These are phyloP conservation scores for Rhodotorula mucilaginosa DNA, from an alignment of 1,284 basidiomycete genomes.

Conservation along the genomic window DNA sequence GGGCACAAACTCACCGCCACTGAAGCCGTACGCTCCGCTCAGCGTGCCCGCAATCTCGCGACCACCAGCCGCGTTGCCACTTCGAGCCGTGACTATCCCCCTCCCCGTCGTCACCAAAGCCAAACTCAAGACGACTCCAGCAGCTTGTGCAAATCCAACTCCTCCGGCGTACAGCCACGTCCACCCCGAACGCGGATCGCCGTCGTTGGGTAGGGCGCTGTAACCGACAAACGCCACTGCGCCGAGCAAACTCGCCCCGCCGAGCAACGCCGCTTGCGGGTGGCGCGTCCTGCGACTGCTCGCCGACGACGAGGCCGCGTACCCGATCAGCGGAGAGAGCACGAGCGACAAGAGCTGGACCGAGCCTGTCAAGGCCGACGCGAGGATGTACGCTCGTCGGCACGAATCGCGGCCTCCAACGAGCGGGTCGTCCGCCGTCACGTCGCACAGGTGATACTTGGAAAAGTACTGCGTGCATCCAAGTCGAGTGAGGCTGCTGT, in stretches of 20 bases:
- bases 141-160: constrained; percentile 32
- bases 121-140: constrained; percentile 34
- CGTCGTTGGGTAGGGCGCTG: constrained; percentile 14
- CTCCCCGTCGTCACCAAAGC: constrained; percentile 33
- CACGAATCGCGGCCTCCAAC: constrained; percentile 8
- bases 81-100: background rate
- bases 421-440: background rate
- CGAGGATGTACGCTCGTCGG: constrained; percentile 34
- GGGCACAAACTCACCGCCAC: constrained; percentile 29
- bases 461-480: constrained; percentile 20
- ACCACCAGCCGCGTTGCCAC: background rate
- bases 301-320: constrained; percentile 1
- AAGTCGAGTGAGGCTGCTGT: too few species aligned
- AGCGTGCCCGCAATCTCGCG: constrained; percentile 36
- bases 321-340: constrained; percentile 33
- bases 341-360: constrained; percentile 41
- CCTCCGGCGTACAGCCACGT: constrained; percentile 25
- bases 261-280: constrained; percentile 18
- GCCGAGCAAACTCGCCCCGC: constrained; percentile 24
- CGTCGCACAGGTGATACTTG: constrained; percentile 8
- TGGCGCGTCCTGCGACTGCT: background rate
- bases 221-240: constrained; percentile 18
- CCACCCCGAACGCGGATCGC: constrained; percentile 19
- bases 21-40: constrained; percentile 36
- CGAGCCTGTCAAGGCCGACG: constrained; percentile 37